Evolutionary conservation across 2,329 filamentous ascomycete species (phyloP).

Genomic region (Arthrobotrys conoides): DNA sequence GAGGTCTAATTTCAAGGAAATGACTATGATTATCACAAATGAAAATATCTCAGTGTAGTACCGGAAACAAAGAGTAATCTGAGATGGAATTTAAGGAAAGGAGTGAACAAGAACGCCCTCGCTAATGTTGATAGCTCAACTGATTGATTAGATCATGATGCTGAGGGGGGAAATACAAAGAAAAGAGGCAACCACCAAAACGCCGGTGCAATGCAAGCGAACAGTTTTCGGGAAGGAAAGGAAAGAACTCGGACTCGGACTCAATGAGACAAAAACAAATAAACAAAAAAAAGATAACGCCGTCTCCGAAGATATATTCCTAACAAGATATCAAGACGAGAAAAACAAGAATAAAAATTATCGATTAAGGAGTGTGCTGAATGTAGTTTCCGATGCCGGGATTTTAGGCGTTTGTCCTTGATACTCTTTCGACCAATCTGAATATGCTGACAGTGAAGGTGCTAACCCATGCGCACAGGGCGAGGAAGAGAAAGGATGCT

Average conservation of each 20-base stretch:
- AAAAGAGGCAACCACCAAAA: slow-evolving; percentile 35
- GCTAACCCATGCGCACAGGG: slow-evolving; percentile 87
- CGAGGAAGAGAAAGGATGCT: slow-evolving; percentile 83
- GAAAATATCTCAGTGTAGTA: slow-evolving; percentile 24
- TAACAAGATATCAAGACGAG: slow-evolving; percentile 10
- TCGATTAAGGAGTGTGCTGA: slow-evolving; percentile 26
- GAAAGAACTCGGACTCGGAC: slow-evolving; percentile 25
- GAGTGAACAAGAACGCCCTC: slow-evolving; percentile 34
- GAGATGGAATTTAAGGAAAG: slow-evolving; percentile 9
- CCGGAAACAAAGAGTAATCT: neutral
- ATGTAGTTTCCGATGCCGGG: neutral
- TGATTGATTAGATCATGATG: slow-evolving; percentile 35
- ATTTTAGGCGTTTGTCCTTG: slow-evolving; percentile 50
- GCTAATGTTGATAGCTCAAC: slow-evolving; percentile 20
- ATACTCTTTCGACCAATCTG: slow-evolving; percentile 75
- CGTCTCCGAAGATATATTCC: slow-evolving; percentile 30
- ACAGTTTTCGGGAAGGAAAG: slow-evolving; percentile 24
- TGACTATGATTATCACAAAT: slow-evolving; percentile 41
- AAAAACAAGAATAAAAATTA: slow-evolving; percentile 2
- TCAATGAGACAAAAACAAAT: slow-evolving; percentile 15
- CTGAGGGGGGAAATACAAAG: slow-evolving; percentile 42
- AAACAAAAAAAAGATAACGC: slow-evolving; percentile 27
- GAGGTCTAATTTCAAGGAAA: slow-evolving; percentile 17
- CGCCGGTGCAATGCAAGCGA: slow-evolving; percentile 49
- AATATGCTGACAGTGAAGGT: slow-evolving; percentile 91